Evolutionary conservation across 805 yeast species (phyloP), one percentile per base, ranked within the genome.

Genomic region (Pichia ethanolica): DNA sequence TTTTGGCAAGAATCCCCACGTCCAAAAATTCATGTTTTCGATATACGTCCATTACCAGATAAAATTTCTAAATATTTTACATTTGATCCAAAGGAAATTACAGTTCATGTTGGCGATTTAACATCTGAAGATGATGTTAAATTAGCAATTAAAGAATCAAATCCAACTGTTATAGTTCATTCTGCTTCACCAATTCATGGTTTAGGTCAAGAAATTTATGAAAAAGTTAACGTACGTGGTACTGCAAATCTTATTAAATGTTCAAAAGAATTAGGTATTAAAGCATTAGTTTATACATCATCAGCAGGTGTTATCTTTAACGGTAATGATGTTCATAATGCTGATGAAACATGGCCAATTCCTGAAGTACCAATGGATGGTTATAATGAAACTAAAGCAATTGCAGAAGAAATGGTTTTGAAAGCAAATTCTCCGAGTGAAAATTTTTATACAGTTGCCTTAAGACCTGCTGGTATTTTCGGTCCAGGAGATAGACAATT

Each of bases 401-500:
- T 75, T 53, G 99, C 97, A 0, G 99, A 93, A 67, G 75, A 74
- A 14, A 77, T 82, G 70, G 96, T 89, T 3, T 73, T 90, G 61
- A 70, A 77, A 25, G 86, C 95, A 14, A 86, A 89, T 65, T 77
- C 78, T 44, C 69, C 69, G n/a, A 65, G 69, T 1, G 70, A 73
- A 12, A 72, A 71, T 1, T 77, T 90, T 55, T 69, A 76, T 44
- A 93, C 99, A 0, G 85, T 87, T 36, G 93, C 97, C 2, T 68
- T 93, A 44, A 79, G 99, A 54, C 99, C 99, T 1, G 97, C 99
- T 1, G 99, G 99, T 38, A 89, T 93, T 44, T 93, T 93, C 71
- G 99, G 99, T 5, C 99, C 98, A 6, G 98, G 99, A 41, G 99
- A 93, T 66, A 80, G 99, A 53, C 99, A 93, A 66, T 71, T 93